Conservation (phyloP, 306 rosid species). For the Cucumis hystrix region DNA sequence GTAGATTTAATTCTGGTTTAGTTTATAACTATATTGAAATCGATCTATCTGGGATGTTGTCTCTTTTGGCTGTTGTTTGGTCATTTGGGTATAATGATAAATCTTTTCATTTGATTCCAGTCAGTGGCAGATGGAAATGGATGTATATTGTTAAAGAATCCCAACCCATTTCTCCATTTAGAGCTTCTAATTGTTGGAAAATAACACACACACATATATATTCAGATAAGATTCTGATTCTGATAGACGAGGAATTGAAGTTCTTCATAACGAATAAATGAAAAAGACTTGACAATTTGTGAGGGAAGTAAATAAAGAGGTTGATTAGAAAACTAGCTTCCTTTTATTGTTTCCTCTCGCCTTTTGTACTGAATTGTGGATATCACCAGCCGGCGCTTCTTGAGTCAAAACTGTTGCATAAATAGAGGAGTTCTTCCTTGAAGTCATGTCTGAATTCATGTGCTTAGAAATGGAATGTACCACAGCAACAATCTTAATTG, state of each 20-base stretch:
- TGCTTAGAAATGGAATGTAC: conserved; percentile 86
- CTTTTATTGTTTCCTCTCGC: conserved; percentile 44
- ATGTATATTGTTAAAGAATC: background rate
- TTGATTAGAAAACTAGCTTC: conserved; percentile 7
- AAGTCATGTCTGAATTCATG: conserved; percentile 53
- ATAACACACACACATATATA: background rate
- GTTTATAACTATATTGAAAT: background rate
- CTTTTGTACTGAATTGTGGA: conserved; percentile 57
- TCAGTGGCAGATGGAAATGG: background rate
- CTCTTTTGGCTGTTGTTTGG: background rate
- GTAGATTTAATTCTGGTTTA: background rate
- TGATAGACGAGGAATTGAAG: background rate
- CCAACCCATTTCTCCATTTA: background rate
- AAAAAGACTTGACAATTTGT: background rate
- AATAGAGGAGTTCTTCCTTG: conserved; percentile 51
- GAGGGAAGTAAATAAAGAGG: background rate
- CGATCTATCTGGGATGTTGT: background rate
- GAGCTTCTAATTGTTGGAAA: background rate
- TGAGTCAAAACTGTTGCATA: conserved; percentile 62
- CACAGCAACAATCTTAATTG: conserved; percentile 68
- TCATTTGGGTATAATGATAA: background rate
- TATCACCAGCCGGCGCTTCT: conserved; percentile 78
- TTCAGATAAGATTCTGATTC: background rate
- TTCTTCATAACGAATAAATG: background rate
- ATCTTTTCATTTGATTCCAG: too few relatives aligned